These are phyloP conservation scores for Geotrichum restrictum DNA, from an alignment of 1,139 yeast genomes.

Conservation along the genomic window DNA sequence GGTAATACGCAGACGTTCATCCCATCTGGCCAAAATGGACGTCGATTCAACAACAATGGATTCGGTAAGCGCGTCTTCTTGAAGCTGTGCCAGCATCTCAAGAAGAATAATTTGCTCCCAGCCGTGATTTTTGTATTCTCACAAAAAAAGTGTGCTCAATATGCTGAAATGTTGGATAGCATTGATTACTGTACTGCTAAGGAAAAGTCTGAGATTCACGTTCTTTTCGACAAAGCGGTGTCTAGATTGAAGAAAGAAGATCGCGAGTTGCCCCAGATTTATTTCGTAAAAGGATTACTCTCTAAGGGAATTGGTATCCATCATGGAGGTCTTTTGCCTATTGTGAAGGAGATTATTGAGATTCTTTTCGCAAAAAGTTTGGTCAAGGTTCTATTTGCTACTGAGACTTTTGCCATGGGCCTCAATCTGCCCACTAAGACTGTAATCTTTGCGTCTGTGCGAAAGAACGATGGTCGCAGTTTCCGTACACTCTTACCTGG, in stretches of 20 bases:
- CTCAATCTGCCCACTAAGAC: conserved; percentile 95
- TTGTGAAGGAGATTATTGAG: conserved; percentile 92
- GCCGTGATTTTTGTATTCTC: conserved; percentile 93
- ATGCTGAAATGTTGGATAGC: conserved; percentile 72
- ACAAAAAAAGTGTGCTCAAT: conserved; percentile 87
- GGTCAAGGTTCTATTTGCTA: conserved; percentile 88
- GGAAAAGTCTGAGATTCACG: conserved; percentile 86
- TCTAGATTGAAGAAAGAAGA: conserved; percentile 87
- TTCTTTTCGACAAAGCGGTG: conserved; percentile 87
- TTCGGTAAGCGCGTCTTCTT: conserved; percentile 53
- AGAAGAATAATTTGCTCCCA: conserved; percentile 67
- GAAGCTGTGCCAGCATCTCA: conserved; percentile 67
- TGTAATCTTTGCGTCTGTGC: conserved; percentile 77
- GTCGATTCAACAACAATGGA: conserved; percentile 51
- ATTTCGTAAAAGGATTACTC: conserved; percentile 73
- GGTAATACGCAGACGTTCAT: conserved; percentile 23
- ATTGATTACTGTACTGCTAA: conserved; percentile 75
- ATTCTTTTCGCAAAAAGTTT: conserved; percentile 81
- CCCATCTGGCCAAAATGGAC: conserved; percentile 33
- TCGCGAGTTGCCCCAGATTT: conserved; percentile 85
- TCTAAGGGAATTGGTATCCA: conserved; percentile 94
- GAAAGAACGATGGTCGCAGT: conserved; percentile 85
- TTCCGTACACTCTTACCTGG: conserved; percentile 86
- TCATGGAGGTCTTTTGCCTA: conserved; percentile 94
- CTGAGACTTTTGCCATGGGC: conserved; percentile 98